Evolutionary conservation across 805 yeast species (phyloP), one percentile per base, ranked within the genome.

Genomic region (Wickerhamomyces kurtzmanii): DNA sequence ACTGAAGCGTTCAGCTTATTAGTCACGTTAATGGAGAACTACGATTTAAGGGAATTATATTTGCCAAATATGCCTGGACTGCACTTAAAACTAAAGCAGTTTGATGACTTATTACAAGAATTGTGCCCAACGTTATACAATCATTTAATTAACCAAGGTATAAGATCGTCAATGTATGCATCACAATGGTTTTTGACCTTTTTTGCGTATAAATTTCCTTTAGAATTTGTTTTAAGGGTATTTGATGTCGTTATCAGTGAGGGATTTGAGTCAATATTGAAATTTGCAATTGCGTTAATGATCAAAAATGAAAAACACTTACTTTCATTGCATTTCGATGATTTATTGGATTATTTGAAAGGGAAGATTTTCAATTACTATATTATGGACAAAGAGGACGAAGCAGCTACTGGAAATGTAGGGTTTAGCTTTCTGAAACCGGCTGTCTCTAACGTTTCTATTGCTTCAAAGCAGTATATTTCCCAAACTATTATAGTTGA

Each of bases 171-270:
- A 14, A 89, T 89, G 97, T 91, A 84, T 60, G 97, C 96, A 0
- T 77, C 94, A 2, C 97, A 91, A 54, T 91, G 98, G 98, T 89
- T 91, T 47, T 65, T 91, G 42, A 91, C 97, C 0, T 68, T 91
- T 39, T 91, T 91, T 55, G 94, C 95, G 6, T 91, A 91, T 60
- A 85, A 85, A 49, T 89, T 91, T 51, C 97, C 98, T 11, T 59
- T 87, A 28, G 82, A 75, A 31, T 78, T 89, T 48, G 96, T 91
- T 15, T 57, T 85, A 38, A 65, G 96, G 36, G 83, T 91, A 22
- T 84, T 71, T 51, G 98, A 91, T 56, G 70, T 84, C 34, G 75
- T 91, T 6, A 74, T 91, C 29, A 78, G 93, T 6, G 96, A 91
- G 57, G 98, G 98, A 22, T 60, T 79, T 24, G 97, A 87, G 55